A percentile compares a stretch with the other conserved stretches of the same genome.
These are phyloP conservation scores for Euryodendron excelsum DNA, from an alignment of 148 eudicot species.

Conservation along the genomic window DNA sequence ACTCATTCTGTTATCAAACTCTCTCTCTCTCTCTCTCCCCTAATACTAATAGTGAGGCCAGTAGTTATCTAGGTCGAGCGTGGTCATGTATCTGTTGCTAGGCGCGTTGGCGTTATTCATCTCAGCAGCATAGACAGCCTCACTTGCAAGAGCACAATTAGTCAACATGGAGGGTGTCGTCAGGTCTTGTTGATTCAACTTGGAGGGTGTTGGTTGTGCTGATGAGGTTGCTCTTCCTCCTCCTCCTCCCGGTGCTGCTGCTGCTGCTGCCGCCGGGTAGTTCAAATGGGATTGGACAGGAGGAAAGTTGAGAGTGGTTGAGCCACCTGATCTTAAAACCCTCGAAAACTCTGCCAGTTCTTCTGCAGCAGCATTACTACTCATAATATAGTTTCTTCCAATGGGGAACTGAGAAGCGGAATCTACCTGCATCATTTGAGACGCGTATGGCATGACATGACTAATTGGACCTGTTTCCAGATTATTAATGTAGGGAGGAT, in stretches of 20 bases:
- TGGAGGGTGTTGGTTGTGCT: too few species aligned
- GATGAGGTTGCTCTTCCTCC: conserved; percentile 32
- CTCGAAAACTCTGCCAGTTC: conserved; percentile 54
- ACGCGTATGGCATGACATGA: conserved; percentile 21
- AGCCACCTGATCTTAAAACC: conserved; percentile 36
- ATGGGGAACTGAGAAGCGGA: conserved; percentile 40
- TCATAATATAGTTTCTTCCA: conserved; percentile 53
- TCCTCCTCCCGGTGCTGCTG: conserved; percentile 36
- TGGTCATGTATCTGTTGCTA: conserved; percentile 44
- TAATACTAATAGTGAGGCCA: conserved; percentile 74
- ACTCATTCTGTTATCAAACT: background rate
- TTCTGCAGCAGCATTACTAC: conserved; percentile 20
- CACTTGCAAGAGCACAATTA: conserved; percentile 16
- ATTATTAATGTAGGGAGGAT: conserved; percentile 40
- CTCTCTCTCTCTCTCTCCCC: background rate
- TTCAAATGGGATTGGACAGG: conserved; percentile 43
- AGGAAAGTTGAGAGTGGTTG: conserved; percentile 34
- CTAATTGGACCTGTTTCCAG: conserved; percentile 36
- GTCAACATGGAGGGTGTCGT: conserved; percentile 36
- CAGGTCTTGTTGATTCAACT: conserved; percentile 40
- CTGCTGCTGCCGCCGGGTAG: conserved; percentile 33
- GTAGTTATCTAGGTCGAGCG: conserved; percentile 70
- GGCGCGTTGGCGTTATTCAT: conserved; percentile 34
- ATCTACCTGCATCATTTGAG: conserved; percentile 44
- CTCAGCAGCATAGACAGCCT: conserved; percentile 39